phyloP scores from a whole-genome alignment of 495 filamentous ascomycete genomes.

The Pseudoneurospora amorphoporcata region DNA sequence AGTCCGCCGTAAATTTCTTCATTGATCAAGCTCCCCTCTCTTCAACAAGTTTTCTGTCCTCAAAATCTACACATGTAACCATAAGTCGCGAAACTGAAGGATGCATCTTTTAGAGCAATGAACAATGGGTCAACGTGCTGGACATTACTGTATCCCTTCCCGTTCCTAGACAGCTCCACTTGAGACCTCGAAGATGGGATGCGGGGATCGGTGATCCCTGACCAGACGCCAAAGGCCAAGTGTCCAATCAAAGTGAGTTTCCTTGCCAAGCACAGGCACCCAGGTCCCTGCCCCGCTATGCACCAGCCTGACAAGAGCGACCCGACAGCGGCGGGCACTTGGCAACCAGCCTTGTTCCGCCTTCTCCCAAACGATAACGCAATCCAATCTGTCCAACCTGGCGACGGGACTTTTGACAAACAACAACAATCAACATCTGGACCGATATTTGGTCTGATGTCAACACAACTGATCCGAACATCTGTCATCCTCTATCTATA shows the following conservation, averaged over 20 bases:
- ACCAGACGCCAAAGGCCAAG: not conserved
- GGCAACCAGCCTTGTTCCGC: not conserved
- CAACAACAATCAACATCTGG: not conserved
- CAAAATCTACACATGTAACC: not conserved
- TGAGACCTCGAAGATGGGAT: not conserved
- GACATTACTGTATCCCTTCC: not conserved
- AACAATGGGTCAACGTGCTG: not conserved
- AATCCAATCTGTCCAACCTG: not conserved
- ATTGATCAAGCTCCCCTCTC: not conserved
- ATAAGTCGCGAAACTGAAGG: not conserved
- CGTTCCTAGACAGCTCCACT: not conserved
- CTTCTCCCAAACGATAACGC: not conserved
- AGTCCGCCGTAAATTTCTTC: not conserved
- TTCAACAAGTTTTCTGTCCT: not conserved
- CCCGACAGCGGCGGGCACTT: not conserved
- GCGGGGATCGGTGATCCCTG: not conserved
- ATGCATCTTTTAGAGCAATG: not conserved
- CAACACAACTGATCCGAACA: not conserved
- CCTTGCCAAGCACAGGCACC: not conserved
- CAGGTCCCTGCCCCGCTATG: not conserved
- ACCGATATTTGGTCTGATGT: not conserved
- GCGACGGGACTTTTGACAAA: not conserved
- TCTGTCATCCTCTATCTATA: not conserved
- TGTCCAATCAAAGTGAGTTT: not conserved
- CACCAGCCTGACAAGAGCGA: not conserved